Conservation (phyloP, 176 grass and related monocot genomes). For the Aegilops tauschii region DNA sequence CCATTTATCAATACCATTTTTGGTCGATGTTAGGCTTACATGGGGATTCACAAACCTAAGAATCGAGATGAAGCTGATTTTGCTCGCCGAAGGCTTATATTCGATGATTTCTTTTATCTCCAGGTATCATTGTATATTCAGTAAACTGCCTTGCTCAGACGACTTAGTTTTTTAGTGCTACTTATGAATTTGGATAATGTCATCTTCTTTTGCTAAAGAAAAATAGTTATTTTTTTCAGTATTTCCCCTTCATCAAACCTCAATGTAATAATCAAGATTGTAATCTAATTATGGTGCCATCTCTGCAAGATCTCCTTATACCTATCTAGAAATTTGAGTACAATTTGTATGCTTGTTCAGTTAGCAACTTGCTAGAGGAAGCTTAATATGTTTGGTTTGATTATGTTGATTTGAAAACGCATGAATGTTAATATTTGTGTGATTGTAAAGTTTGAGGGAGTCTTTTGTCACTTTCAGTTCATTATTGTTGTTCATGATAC, state of each 20-base stretch:
- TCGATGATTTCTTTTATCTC: slow-evolving; percentile 99
- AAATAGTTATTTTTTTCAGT: not conserved
- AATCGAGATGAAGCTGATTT: slow-evolving; percentile 87
- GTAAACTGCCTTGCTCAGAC: slow-evolving; percentile 6
- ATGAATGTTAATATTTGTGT: not conserved
- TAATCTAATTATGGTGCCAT: not conserved
- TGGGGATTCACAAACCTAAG: slow-evolving; percentile 79
- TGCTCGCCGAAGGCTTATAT: slow-evolving; percentile 91
- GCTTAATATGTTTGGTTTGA: slow-evolving; percentile 10
- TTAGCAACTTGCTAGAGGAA: slow-evolving; percentile 2
- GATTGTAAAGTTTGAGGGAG: not conserved
- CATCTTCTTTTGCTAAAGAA: slow-evolving; percentile 7
- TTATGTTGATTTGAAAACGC: slow-evolving; percentile 23
- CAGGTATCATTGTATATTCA: slow-evolving; percentile 57
- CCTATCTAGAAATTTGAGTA: not conserved
- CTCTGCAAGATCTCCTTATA: slow-evolving; percentile 18
- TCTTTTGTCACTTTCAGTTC: slow-evolving; percentile 20
- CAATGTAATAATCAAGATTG: slow-evolving; percentile 7
- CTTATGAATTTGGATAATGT: not conserved
- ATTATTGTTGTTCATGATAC: slow-evolving; percentile 10
- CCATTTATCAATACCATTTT: slow-evolving; percentile 12
- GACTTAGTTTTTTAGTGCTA: not conserved
- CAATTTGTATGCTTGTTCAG: slow-evolving; percentile 24
- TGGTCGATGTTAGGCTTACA: slow-evolving; percentile 76
- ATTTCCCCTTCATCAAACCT: slow-evolving; percentile 4